Conservation (phyloP, 768 basidiomycete genomes). For the Podaxis rugospora region DNA sequence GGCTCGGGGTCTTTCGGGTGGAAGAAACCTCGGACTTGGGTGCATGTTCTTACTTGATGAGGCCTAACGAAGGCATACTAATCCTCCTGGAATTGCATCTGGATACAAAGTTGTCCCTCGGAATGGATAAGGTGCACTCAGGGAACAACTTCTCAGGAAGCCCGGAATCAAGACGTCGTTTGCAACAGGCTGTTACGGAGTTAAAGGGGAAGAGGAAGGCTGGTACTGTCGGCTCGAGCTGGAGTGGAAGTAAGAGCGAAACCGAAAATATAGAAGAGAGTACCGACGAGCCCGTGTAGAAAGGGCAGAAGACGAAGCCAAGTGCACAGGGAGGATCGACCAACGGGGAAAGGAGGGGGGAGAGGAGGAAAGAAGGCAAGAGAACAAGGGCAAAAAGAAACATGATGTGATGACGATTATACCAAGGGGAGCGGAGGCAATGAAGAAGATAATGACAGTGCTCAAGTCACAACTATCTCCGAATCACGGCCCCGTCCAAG, state of each 20-base stretch:
- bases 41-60: constrained; percentile 57
- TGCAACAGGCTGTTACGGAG: constrained; percentile 83
- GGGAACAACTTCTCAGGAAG: constrained; percentile 48
- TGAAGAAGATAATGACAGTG: constrained; percentile 10
- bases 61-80: constrained; percentile 63
- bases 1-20: background rate
- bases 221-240: constrained; percentile 19
- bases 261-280: constrained; percentile 15
- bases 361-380: constrained; percentile 12
- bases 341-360: constrained; percentile 5
- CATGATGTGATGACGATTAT: constrained; percentile 4
- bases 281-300: constrained; percentile 17
- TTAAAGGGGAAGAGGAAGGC: constrained; percentile 57
- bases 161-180: constrained; percentile 74
- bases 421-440: constrained; percentile 1
- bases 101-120: constrained; percentile 77
- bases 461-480: constrained; percentile 19
- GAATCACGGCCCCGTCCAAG: constrained; percentile 39
- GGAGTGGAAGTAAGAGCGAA: constrained; percentile 20
- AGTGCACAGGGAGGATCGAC: background rate
- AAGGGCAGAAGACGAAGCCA: constrained; percentile 19
- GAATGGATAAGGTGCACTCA: constrained; percentile 68
- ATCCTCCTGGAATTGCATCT: constrained; percentile 47
- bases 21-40: constrained; percentile 29
- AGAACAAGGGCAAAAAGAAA: background rate